Base-by-base conservation (phyloP, 1,139 yeast genomes). In the Petasospora fabianii region DNA sequence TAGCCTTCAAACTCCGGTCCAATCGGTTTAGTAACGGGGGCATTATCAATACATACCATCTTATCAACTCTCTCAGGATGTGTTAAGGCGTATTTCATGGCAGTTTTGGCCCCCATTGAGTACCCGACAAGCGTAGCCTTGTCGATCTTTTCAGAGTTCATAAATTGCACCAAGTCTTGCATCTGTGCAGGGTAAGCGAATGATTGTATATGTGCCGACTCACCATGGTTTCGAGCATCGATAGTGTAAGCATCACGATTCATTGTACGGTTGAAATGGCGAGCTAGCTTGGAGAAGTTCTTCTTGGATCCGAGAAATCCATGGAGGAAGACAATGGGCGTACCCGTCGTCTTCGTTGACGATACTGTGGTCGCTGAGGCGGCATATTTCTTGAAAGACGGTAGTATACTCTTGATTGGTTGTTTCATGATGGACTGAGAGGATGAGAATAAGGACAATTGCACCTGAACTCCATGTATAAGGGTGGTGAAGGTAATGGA, bases 211-310 rank as follows among this genome's bases (percentile, higher is more conserved):
- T 63, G 66, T 9, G 21, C 30, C 1, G 77, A 66, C 3, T 56
- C 54, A 1, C 83, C 83, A 54, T 77, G 82, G 49, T 74, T 74
- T 44, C 83, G 58, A 36, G 75, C 55, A 51, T 77, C 83, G 1
- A 75, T 50, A 1, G 71, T 69, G 42, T 58, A 62, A 1, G 36
- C 24, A 4, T 41, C 36, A 6, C 10, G 8, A 14, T 28, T 21
- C 7, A 41, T 32, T 2, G 24, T 16, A 16, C 33, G 30, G 5
- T 36, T 27, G 17, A 27, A 27, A 18, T 35, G 38, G 13, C 32
- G 26, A 2, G 47, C 36, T 21, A 35, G 20, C 14, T 33, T 34
- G 29, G 27, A 38, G 40, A 44, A 43, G 37, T 42, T 48, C 42
- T 39, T 42, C 33, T 28, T 33, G 3, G 49, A 46, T n/a, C 51